phyloP scores from a whole-genome alignment of 2,329 filamentous ascomycete genomes.

The Fusarium bactridioides region DNA sequence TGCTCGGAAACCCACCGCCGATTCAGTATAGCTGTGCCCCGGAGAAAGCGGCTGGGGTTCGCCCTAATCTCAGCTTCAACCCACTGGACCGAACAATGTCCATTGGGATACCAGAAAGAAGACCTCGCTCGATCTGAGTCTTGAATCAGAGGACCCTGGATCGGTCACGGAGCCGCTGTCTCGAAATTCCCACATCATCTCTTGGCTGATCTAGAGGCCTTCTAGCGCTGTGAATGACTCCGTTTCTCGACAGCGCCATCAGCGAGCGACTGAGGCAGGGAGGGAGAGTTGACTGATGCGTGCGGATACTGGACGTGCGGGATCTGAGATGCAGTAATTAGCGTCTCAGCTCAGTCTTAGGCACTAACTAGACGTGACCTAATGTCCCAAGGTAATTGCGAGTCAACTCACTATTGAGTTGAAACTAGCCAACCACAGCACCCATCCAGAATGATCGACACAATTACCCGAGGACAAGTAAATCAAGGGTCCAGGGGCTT shows the following conservation, averaged over 20 bases:
- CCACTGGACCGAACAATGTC: not conserved
- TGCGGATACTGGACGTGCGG: not conserved
- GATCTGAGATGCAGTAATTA: conserved; percentile 17
- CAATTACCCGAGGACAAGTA: conserved; percentile 11
- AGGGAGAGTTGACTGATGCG: not conserved
- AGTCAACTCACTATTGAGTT: conserved; percentile 15
- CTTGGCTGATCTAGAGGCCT: not conserved
- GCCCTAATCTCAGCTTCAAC: conserved; percentile 9
- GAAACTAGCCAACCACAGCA: conserved; percentile 13
- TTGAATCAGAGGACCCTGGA: conserved; percentile 21
- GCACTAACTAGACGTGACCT: not conserved
- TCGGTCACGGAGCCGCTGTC: conserved; percentile 22
- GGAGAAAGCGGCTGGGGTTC: conserved; percentile 17
- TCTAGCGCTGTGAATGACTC: conserved; percentile 16
- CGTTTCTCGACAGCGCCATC: not conserved
- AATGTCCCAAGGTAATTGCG: not conserved
- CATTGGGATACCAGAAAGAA: conserved; percentile 4
- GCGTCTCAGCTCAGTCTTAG: conserved; percentile 17
- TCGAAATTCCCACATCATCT: conserved; percentile 15
- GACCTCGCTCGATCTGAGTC: not conserved
- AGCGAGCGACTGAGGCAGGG: not conserved
- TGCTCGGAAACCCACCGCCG: conserved; percentile 22
- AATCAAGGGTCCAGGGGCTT: conserved; percentile 34
- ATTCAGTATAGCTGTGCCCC: conserved; percentile 9
- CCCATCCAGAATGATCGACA: conserved; percentile 32